Base-by-base conservation (phyloP, 306 rosid species). In the Cucumis cinereus region DNA sequence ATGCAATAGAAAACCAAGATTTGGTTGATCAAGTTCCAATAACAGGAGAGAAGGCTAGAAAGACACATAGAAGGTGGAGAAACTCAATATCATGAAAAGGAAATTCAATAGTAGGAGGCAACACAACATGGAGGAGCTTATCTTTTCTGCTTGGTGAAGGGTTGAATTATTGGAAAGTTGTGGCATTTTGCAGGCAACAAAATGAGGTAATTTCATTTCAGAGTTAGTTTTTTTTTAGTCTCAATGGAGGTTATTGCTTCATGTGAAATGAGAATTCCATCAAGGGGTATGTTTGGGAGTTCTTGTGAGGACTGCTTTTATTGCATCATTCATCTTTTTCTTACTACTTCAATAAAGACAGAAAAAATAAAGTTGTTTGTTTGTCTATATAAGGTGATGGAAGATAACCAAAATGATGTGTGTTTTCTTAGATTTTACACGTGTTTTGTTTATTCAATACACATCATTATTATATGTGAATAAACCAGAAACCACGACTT, bases 21-120 rank as follows among this genome's bases (percentile, higher is more conserved):
- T 38, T 70, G 47, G 88, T 79, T 24, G 77, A 83, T 17, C 89
- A 82, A 74, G 50, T 85, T 79, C 79, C 87, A 33, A 72, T 35
- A 58, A 43, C 49, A 4, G 82, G 30, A 57, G 96, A 92, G 78
- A 90, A 79, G 73, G 86, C 76, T 72, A 82, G 82, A 68, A 95
- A 87, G 89, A 81, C 83, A 78, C 89, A 89, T 20, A 88, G 99
- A 85, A 87, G 92, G 78, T 92, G 99, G 99, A 95, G 99, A 77
- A 92, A 92, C 81, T 95, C 99, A 33, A 90, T 95, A 79, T 95
- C 99, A 56, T 89, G 52, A 77, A 16, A 74, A 77, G 81, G 87
- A 87, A 1, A 93, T 88, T 77, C 89, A 43, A 43, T 43, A 68
- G 55, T 67, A 41, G 16, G 54, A 10, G 74, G 13, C 26, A 67